Evolutionary conservation across 345 rosid genomes (phyloP), one percentile per base, ranked within the genome.

Genomic region (Salix udensis): DNA sequence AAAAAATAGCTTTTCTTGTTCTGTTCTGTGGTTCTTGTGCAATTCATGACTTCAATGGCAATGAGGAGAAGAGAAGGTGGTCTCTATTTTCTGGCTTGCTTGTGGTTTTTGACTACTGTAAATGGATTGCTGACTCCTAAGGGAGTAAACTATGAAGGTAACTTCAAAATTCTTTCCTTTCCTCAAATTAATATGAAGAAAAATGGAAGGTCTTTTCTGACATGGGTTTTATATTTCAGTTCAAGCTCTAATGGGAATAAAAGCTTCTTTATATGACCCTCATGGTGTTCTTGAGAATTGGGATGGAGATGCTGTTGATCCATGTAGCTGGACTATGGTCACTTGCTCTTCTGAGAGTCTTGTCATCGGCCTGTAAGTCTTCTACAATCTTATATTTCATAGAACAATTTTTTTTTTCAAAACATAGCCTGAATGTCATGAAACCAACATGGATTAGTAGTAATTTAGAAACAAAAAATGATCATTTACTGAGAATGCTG

Each of bases 241-340:
- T 71, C 94, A 91, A 93, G 94, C 97, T 85, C 78, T 93, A 58
- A 91, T 93, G 89, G 91, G 87, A 65, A 90, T 93, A 80, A 93
- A 93, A 81, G 90, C 82, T 48, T 89, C 86, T 75, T 70, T 93
- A 46, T 84, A 86, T 80, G 97, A 91, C 85, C 97, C 97, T 82
- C 94, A 87, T 85, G 94, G 94, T 50, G 94, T 93, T 71, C 94
- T 93, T 83, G 97, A 91, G 48, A 93, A 86, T 76, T 93, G 97
- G 97, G 97, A 93, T 84, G 88, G 79, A 28, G 91, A 89, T 88
- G 93, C 97, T 82, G 97, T 93, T 83, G 97, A 93, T 89, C 97
- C 97, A 30, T 93, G 97, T 84, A 90, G 96, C 85, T 93, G 97
- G 97, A 83, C 96, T n/a, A 93, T 93, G 97, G 88, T 93, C 65